Conservation (phyloP, 441 rosid genomes). For the Populus hybrid region DNA sequence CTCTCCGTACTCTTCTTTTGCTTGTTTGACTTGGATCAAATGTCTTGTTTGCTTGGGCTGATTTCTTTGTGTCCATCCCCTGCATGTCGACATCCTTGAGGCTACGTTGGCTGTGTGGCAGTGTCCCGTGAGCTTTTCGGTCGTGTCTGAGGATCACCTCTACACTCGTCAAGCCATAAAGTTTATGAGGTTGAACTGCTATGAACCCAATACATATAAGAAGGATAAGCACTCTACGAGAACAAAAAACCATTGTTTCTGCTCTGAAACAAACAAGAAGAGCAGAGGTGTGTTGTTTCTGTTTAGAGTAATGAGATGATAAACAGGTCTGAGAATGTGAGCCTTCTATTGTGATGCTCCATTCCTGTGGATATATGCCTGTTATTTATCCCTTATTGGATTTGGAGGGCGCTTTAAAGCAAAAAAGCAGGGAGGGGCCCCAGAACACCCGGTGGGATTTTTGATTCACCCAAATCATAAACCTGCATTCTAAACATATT, state of each 20-base stretch:
- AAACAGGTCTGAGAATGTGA: slow-evolving; percentile 36
- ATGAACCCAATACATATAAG: slow-evolving; percentile 54
- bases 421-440: slow-evolving; percentile 62
- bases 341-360: slow-evolving; percentile 40
- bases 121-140: slow-evolving; percentile 30
- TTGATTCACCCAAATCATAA: slow-evolving; percentile 64
- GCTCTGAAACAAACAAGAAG: slow-evolving; percentile 39
- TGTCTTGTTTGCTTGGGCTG: slow-evolving; percentile 31
- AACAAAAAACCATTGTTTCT: slow-evolving; percentile 48
- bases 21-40: slow-evolving; percentile 57
- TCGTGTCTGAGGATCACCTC: slow-evolving; percentile 31
- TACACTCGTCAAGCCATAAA: slow-evolving; percentile 39
- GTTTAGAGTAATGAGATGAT: slow-evolving; percentile 42
- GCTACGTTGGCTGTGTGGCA: slow-evolving; percentile 30
- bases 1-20: slow-evolving; percentile 79
- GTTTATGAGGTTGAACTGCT: slow-evolving; percentile 40
- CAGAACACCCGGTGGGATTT: slow-evolving; percentile 33
- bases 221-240: slow-evolving; percentile 44
- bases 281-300: slow-evolving; percentile 35
- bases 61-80: slow-evolving; percentile 32
- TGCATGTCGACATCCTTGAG: slow-evolving; percentile 40
- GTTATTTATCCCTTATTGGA: slow-evolving; percentile 57
- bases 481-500: slow-evolving; percentile 52
- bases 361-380: slow-evolving; percentile 57
- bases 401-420: slow-evolving; percentile 61